Conservation (phyloP, 2,329 filamentous ascomycete species). For the Aspergillus clavatus region DNA sequence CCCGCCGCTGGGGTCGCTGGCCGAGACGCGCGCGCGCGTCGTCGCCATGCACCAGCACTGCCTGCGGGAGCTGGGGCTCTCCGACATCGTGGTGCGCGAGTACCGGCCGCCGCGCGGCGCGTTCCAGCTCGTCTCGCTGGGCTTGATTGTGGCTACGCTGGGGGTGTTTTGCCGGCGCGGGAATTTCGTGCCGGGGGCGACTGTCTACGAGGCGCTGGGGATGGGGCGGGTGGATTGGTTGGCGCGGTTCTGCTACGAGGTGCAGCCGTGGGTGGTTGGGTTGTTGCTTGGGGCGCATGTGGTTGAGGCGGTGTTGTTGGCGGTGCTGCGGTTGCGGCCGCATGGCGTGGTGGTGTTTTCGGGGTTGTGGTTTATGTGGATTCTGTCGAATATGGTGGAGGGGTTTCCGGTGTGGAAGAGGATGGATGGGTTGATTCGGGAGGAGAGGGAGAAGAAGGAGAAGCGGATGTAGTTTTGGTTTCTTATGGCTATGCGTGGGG, state of each 20-base stretch:
- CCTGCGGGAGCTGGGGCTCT: conserved; percentile 57
- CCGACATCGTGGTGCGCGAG: conserved; percentile 51
- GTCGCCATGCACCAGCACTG: conserved; percentile 66
- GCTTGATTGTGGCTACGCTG: conserved; percentile 52
- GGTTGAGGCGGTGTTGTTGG: conserved; percentile 54
- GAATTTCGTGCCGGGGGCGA: conserved; percentile 51
- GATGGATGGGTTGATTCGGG: conserved; percentile 42
- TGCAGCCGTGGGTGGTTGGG: conserved; percentile 56
- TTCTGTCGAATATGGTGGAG: conserved; percentile 49
- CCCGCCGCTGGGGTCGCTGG: conserved; percentile 64
- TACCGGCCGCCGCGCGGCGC: conserved; percentile 49
- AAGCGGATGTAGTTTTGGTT: conserved; percentile 22
- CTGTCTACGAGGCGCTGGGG: conserved; percentile 46
- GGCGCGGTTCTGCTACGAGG: conserved; percentile 52
- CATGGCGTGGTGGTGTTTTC: conserved; percentile 50
- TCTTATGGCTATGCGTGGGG: too few species aligned
- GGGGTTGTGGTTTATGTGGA: conserved; percentile 51
- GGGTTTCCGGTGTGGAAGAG: conserved; percentile 48
- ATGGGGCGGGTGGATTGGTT: conserved; percentile 55
- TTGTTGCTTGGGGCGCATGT: conserved; percentile 62
- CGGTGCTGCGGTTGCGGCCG: conserved; percentile 42
- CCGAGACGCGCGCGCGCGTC: conserved; percentile 64
- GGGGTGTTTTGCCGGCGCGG: conserved; percentile 47
- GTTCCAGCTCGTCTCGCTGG: conserved; percentile 52
- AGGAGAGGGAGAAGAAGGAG: conserved; percentile 33